Evolutionary conservation across 352 stramenopile species (phyloP), one percentile per base, ranked within the genome.

Genomic region (Globisporangium acanthophoron): DNA sequence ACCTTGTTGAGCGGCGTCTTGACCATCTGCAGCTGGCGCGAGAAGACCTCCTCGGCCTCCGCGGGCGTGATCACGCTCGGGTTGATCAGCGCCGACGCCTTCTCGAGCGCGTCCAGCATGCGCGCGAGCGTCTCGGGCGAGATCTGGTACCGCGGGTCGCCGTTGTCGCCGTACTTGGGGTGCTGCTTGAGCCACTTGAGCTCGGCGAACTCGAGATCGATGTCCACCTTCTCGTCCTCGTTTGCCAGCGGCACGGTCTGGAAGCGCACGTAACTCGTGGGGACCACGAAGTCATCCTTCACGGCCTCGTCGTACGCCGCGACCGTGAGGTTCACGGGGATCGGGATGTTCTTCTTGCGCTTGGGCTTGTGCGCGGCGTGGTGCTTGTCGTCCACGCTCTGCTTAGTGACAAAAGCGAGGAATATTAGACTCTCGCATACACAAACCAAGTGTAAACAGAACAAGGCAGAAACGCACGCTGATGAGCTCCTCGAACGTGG

Each of bases 91-190:
- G 84, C 82, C 27, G 82, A 88, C 20, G 82, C 78, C 64, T 93
- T 96, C 60, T 96, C 87, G 31, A 96, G 64, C n/a, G 73, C 75
- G 59, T 95, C 85, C n/a, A 96, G 65, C 85, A 97, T 94, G 59
- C 80, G 73, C 8, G 70, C 81, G 44, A 96, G 78, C 40, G 58
- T 71, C 56, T 82, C 79, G 15, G 77, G 67, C 4, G 74, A 73
- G n/a, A 94, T 20, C 62, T 92, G 79, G 69, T 91, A 90, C 45
- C 80, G 79, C 43, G 83, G 88, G 62, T 92, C 82, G 49, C 81
- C 85, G 40, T 92, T 71, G 33, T 78, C 74, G 37, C 87, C 87
- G 59, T 96, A 96, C 49, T 90, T 88, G 0, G 84, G 79, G 49
- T 96, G 88, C 11, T 70, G 67, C 51, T 78, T 64, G 15, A 97